Base-by-base conservation (phyloP, 2,329 filamentous ascomycete species). In the Exophiala lecanii-corni region DNA sequence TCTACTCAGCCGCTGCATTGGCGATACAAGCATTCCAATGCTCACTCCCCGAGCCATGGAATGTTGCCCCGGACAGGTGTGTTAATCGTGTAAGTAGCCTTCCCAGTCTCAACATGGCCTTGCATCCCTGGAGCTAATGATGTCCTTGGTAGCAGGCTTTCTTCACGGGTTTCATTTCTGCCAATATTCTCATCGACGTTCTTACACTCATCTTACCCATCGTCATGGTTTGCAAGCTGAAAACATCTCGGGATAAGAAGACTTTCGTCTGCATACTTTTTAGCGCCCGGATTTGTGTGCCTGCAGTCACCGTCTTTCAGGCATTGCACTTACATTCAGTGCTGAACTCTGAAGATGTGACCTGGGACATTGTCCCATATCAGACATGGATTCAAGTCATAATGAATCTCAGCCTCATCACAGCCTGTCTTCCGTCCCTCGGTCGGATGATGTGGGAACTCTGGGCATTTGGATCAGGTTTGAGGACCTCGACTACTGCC, bases 331-430 rank as follows among this genome's bases (percentile, higher is more conserved):
- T 47, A 6, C 41, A 36, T 12, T 21, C 38, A 18, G 31, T 47
- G 10, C 31, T 45, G 18, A 35, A 17, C 5, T 48, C 50, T 9
- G 30, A 47, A 5, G 50, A 53, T 25, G 39, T 18, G n/a, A 45
- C 36, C 21, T 53, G 50, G 50, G 44, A 50, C 12, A 19, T 42
- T 10, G 47, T 53, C 15, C 32, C 32, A 2, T 43, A 43, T 13
- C 50, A 53, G 39, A 48, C 32, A 3, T 53, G 50, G 47, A 21
- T 38, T 4, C 50, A 53, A 32, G 30, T 53, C 41, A 31, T 50
- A 16, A 50, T 49, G 43, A 51, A 49, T 20, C 33, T 53, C 12
- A 41, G 40, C 19, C 31, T 53, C 38, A 48, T 48, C 34, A 48
- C 50, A 15, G 50, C 50, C 10, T 53, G 47, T 32, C 36, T 50